Conservation (phyloP, 2,329 filamentous ascomycete species). For the Neofusicoccum umdonicola region DNA sequence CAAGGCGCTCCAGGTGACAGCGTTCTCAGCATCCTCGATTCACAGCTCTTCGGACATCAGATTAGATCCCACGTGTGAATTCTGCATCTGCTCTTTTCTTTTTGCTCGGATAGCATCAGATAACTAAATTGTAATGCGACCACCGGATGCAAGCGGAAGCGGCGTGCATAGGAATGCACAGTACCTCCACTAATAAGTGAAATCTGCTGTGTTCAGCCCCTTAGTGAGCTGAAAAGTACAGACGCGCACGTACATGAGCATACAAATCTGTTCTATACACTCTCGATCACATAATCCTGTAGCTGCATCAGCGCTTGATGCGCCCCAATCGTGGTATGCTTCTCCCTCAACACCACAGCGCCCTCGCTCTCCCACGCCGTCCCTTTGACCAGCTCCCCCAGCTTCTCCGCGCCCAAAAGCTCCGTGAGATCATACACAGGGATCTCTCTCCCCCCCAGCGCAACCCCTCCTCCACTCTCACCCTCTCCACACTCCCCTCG, state of each 20-base stretch:
- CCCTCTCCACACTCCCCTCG: background rate
- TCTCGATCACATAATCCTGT: slow-evolving; percentile 6
- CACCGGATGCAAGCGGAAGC: too few species aligned
- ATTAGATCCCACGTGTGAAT: background rate
- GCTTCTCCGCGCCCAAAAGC: slow-evolving; percentile 31
- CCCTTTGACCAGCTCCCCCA: slow-evolving; percentile 24
- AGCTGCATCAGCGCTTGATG: slow-evolving; percentile 12
- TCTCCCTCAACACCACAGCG: slow-evolving; percentile 24
- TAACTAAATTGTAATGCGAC: background rate
- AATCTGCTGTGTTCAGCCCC: too few species aligned
- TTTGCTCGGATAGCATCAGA: background rate
- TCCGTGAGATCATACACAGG: slow-evolving; percentile 36
- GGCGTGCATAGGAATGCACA: background rate
- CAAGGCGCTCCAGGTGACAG: too few species aligned
- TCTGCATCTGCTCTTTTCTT: background rate
- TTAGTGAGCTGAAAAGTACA: too few species aligned
- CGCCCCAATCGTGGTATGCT: background rate
- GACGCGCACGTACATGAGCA: too few species aligned
- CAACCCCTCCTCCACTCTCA: background rate
- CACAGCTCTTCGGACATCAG: background rate
- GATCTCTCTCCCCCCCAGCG: slow-evolving; percentile 25
- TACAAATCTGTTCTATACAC: background rate
- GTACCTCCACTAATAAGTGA: too few species aligned
- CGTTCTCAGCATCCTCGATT: too few species aligned
- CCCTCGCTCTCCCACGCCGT: slow-evolving; percentile 25